A percentile compares a stretch with the other conserved stretches of the same genome.
These are phyloP conservation scores for Leucoagaricus sp. DNA, from an alignment of 1,284 basidiomycete species.

Conservation along the genomic window DNA sequence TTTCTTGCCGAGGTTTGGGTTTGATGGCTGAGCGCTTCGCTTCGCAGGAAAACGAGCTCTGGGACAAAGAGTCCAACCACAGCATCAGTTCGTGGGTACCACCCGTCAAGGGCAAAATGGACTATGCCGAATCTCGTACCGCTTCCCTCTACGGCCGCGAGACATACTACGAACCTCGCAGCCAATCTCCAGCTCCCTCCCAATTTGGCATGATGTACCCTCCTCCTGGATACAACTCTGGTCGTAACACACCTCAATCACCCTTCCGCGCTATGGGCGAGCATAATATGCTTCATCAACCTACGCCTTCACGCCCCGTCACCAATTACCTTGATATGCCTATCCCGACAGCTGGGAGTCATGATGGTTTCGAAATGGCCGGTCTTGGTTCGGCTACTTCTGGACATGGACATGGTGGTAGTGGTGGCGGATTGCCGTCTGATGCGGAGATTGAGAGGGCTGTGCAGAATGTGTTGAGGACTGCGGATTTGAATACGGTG, in stretches of 20 bases:
- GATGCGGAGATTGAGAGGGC: constrained; percentile 74
- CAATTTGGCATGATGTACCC: constrained; percentile 57
- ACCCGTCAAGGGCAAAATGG: constrained; percentile 63
- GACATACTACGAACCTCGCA: constrained; percentile 74
- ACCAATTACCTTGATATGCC: constrained; percentile 77
- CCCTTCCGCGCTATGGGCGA: constrained; percentile 43
- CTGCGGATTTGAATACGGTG: constrained; percentile 83
- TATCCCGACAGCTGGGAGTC: constrained; percentile 54
- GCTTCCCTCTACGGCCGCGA: constrained; percentile 82
- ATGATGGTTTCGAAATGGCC: constrained; percentile 44
- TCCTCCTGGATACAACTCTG: constrained; percentile 73
- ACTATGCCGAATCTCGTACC: constrained; percentile 72
- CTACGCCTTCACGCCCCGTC: constrained; percentile 63
- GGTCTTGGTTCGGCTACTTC: constrained; percentile 23
- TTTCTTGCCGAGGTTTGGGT: constrained; percentile 10
- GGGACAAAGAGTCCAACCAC: constrained; percentile 95
- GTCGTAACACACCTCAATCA: constrained; percentile 71
- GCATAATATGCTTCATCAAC: constrained; percentile 49
- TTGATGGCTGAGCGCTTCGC: too few relatives aligned
- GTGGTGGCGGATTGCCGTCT: constrained; percentile 46
- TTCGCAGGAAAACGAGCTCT: constrained; percentile 86
- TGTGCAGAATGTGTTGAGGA: constrained; percentile 70
- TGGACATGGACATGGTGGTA: neutral
- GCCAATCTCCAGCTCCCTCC: constrained; percentile 71
- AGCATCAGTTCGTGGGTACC: constrained; percentile 86